Percentiles rank a stretch among this genome's conserved stretches.
These are phyloP conservation scores for Suillus paluster DNA, from an alignment of 768 basidiomycete genomes.

Conservation along the genomic window DNA sequence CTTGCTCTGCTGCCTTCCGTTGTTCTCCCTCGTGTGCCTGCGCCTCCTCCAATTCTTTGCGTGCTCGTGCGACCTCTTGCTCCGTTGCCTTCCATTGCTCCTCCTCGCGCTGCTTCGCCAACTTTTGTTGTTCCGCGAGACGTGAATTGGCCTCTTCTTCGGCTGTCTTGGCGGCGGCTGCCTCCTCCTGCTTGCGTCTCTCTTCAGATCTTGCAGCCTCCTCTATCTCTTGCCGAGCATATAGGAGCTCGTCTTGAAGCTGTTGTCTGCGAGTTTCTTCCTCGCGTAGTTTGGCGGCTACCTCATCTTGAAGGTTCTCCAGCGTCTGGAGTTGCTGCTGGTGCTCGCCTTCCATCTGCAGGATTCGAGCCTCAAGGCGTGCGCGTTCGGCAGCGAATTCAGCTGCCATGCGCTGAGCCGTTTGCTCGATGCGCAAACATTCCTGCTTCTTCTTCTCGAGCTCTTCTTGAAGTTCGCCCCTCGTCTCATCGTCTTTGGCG, in stretches of 20 bases:
- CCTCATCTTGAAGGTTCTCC: constrained; percentile 29
- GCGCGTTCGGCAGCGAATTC: constrained; percentile 43
- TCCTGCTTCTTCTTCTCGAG: constrained; percentile 46
- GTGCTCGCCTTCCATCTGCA: constrained; percentile 31
- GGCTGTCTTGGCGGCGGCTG: constrained; percentile 18
- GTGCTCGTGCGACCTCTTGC: constrained; percentile 30
- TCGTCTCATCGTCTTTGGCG: constrained; percentile 50
- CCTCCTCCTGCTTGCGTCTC: constrained; percentile 24
- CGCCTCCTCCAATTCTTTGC: constrained; percentile 25
- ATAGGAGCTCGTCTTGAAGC: constrained; percentile 31
- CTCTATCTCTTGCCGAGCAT: constrained; percentile 24
- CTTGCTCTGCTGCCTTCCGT: constrained; percentile 30
- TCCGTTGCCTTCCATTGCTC: constrained; percentile 29
- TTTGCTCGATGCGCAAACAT: constrained; percentile 44
- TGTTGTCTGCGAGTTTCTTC: constrained; percentile 30
- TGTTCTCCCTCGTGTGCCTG: constrained; percentile 29
- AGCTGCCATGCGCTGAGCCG: constrained; percentile 43
- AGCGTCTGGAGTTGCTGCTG: constrained; percentile 20
- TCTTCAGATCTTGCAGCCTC: constrained; percentile 20
- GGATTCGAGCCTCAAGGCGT: constrained; percentile 34
- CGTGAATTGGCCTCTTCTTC: constrained; percentile 24
- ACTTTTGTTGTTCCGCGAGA: constrained; percentile 32
- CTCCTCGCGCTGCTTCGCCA: constrained; percentile 28
- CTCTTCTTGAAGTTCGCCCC: constrained; percentile 47
- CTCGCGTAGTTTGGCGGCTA: constrained; percentile 29